Percentiles rank a stretch among this genome's conserved stretches.
Evolutionary conservation across 495 filamentous ascomycete genomes (phyloP).

Genomic region (Letharia columbiana): DNA sequence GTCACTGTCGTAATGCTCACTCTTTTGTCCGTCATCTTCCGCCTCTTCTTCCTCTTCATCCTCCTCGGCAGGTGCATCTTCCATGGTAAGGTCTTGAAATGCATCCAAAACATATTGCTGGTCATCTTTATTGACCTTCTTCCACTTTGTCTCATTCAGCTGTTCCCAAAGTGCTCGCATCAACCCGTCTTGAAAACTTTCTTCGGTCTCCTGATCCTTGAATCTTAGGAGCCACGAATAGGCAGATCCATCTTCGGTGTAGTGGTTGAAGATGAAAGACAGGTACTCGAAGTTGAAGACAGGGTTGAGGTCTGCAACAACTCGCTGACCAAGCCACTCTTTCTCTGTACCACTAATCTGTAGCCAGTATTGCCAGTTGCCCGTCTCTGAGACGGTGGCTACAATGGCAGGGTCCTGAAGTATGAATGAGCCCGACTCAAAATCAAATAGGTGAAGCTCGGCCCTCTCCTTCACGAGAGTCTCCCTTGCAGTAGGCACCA

Average conservation of each 20-base stretch:
- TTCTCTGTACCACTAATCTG: slow-evolving; percentile 69
- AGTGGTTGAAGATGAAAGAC: slow-evolving; percentile 98
- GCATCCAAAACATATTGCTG: slow-evolving; percentile 91
- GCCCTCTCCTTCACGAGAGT: slow-evolving; percentile 66
- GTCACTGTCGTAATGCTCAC: slow-evolving; percentile 83
- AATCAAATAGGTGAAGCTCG: slow-evolving; percentile 91
- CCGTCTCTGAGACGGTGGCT: slow-evolving; percentile 77
- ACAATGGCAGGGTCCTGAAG: slow-evolving; percentile 65
- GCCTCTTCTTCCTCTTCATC: slow-evolving; percentile 54
- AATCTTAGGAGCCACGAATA: slow-evolving; percentile 96
- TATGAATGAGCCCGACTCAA: slow-evolving; percentile 72
- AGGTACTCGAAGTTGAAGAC: slow-evolving; percentile 98
- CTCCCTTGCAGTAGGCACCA: slow-evolving; percentile 60
- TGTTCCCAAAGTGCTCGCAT: slow-evolving; percentile 97
- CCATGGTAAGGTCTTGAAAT: slow-evolving; percentile 90
- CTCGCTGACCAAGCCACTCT: slow-evolving; percentile 81
- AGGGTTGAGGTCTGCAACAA: slow-evolving; percentile 86
- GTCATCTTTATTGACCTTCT: slow-evolving; percentile 82
- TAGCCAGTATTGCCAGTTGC: slow-evolving; percentile 93
- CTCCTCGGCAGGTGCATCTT: slow-evolving; percentile 55
- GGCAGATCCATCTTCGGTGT: slow-evolving; percentile 74
- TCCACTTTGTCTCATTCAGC: slow-evolving; percentile 90
- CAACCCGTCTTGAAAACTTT: slow-evolving; percentile 85
- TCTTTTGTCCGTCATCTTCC: slow-evolving; percentile 53
- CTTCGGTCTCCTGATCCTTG: slow-evolving; percentile 67